Percentiles rank a stretch among this genome's conserved stretches.
These are phyloP conservation scores for Rusavskia elegans DNA, from an alignment of 495 filamentous ascomycete species.

Conservation along the genomic window DNA sequence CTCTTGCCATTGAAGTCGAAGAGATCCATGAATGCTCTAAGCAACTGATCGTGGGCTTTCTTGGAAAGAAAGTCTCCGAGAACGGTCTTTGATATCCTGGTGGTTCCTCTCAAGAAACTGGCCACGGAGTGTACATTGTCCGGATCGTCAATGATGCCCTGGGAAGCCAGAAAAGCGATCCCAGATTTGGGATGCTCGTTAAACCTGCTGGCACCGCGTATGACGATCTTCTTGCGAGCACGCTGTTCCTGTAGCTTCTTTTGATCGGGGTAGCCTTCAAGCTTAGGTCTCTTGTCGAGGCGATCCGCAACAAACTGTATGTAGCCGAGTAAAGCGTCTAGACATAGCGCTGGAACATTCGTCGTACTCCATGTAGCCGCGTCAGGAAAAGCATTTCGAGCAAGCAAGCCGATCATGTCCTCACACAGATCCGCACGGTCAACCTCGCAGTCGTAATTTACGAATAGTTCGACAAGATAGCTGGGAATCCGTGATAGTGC, in stretches of 20 bases:
- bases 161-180: constrained; percentile 66
- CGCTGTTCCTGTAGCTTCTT: constrained; percentile 50
- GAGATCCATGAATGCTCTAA: constrained; percentile 67
- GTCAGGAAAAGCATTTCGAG: constrained; percentile 89
- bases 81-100: constrained; percentile 73
- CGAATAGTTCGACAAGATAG: constrained; percentile 86
- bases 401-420: constrained; percentile 84
- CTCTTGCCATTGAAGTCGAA: constrained; percentile 78
- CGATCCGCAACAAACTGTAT: constrained; percentile 83
- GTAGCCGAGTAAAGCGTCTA: constrained; percentile 82
- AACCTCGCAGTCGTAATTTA: constrained; percentile 96
- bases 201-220: constrained; percentile 79
- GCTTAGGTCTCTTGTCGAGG: constrained; percentile 49
- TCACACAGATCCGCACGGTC: constrained; percentile 86
- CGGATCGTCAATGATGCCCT: constrained; percentile 66
- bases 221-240: constrained; percentile 68
- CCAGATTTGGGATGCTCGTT: constrained; percentile 89
- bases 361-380: constrained; percentile 99
- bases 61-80: constrained; percentile 91
- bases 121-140: constrained; percentile 61
- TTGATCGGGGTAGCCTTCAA: constrained; percentile 52
- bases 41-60: constrained; percentile 61
- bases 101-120: constrained; percentile 68
- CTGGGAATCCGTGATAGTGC: constrained; percentile 80
- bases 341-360: constrained; percentile 86